Evolutionary conservation across 768 basidiomycete genomes (phyloP), one percentile per base, ranked within the genome.

Genomic region (Rhizopogon salebrosus): DNA sequence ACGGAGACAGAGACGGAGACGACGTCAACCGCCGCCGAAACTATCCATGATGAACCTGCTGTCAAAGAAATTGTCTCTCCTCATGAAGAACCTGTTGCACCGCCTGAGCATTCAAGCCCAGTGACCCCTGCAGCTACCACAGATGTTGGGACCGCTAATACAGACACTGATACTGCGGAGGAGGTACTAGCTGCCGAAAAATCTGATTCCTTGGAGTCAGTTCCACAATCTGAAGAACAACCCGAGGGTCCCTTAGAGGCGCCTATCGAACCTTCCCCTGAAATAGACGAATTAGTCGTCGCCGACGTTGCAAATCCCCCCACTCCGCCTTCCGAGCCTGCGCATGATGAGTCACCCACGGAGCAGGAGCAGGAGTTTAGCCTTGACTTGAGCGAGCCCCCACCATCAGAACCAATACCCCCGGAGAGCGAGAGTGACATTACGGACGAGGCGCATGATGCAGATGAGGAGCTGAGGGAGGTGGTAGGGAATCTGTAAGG

Each of bases 361-460:
- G 48, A 18, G 23, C 23, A 8, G 23, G 48, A 18, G 23, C 23
- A 8, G 13, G 55, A 62, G 40, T 51, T 37, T 5, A 9, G 52
- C 7, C 58, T 68, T 26, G 64, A 68, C 40, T 52, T 70, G 51
- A 66, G 48, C 38, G 68, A 66, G 24, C 68, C 66, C 40, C 62
- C 62, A 11, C 62, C 66, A 24, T 66, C 68, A 38, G 66, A 68
- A 36, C 66, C 68, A 9, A 57, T 68, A 37, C 66, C 64, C 0
- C 66, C 66, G 51, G 66, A 68, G 54, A 69, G 58, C 50, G 65
- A 66, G 52, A 64, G 68, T 57, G 66, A 70, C 63, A 70, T 68
- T 60, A 64, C 66, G 55, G 68, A 70, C 38, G 66, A 70, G 50
- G 62, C 48, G 40, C 54, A 41, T 51, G 64, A 51, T 46, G 57